Evolutionary conservation across 257 asterid genomes (phyloP).

Genomic region (Vinca minor): DNA sequence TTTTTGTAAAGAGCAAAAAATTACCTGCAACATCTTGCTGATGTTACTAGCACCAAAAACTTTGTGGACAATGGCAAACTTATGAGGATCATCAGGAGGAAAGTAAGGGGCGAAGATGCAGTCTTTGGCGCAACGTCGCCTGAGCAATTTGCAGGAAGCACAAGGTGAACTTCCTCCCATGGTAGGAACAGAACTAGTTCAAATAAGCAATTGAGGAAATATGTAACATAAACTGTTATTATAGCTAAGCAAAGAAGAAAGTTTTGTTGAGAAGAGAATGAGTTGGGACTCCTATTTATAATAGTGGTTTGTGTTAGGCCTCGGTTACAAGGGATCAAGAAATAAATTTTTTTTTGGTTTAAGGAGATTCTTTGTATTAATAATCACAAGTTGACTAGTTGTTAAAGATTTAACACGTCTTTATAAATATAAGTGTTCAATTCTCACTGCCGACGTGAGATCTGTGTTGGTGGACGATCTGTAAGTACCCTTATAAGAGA

Average conservation of each 20-base stretch:
- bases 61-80: constrained; percentile 95
- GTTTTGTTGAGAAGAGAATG: constrained; percentile 26
- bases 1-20: background rate
- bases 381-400: no score
- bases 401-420: no score
- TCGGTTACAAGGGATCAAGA: constrained; percentile 13
- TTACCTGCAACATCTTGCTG: constrained; percentile 92
- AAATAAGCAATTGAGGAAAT: background rate
- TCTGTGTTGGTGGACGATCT: no score
- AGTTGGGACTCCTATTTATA: constrained; percentile 27
- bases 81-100: constrained; percentile 92
- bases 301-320: constrained; percentile 6
- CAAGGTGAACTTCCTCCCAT: constrained; percentile 82
- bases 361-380: no score
- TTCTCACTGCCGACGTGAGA: no score
- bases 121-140: constrained; percentile 90
- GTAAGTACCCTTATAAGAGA: no score
- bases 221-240: background rate
- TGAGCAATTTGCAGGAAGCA: constrained; percentile 77
- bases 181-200: constrained; percentile 2
- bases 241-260: constrained; percentile 3
- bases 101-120: constrained; percentile 85
- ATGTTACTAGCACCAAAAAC: constrained; percentile 91
- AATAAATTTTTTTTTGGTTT: no score
- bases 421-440: no score